Conservation (phyloP, 345 rosid species). For the Hibiscus tridactylites region DNA sequence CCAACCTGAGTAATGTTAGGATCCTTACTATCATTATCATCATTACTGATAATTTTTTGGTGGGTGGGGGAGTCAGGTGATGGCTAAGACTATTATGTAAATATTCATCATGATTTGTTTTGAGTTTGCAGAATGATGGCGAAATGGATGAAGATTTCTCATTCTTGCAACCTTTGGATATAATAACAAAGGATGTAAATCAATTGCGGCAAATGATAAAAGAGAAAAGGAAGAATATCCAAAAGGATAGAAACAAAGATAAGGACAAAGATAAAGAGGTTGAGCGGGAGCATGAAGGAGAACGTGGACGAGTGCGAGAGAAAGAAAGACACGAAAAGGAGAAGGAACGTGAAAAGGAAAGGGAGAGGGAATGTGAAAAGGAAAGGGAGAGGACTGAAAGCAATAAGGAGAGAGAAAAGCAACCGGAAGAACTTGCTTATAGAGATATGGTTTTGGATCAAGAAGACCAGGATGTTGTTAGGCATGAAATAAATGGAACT, state of each 20-base stretch:
- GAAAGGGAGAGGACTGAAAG: constrained; percentile 20
- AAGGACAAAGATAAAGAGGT: constrained; percentile 28
- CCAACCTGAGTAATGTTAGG: constrained; percentile 76
- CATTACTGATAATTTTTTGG: not conserved
- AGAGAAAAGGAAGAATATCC: constrained; percentile 60
- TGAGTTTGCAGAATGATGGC: constrained; percentile 57
- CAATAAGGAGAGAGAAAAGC: constrained; percentile 61
- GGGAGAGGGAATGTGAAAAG: constrained; percentile 21
- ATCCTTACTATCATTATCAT: constrained; percentile 18
- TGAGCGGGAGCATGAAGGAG: constrained; percentile 54
- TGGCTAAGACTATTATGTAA: not conserved
- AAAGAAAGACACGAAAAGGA: constrained; percentile 63
- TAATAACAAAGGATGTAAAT: constrained; percentile 80
- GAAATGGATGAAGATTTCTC: constrained; percentile 96
- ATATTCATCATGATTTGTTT: constrained; percentile 26
- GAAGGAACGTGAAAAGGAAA: constrained; percentile 30
- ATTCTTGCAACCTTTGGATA: constrained; percentile 90
- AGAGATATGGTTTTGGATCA: constrained; percentile 48
- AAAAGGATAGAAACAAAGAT: constrained; percentile 54
- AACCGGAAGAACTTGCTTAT: constrained; percentile 39
- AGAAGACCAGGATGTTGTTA: constrained; percentile 38
- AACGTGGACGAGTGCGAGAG: constrained; percentile 52
- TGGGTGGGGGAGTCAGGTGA: not conserved
- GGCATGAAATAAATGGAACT: constrained; percentile 48
- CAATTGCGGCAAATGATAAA: constrained; percentile 68